These are phyloP conservation scores for Claviceps citrina DNA, from an alignment of 2,329 filamentous ascomycete species.

Conservation along the genomic window DNA sequence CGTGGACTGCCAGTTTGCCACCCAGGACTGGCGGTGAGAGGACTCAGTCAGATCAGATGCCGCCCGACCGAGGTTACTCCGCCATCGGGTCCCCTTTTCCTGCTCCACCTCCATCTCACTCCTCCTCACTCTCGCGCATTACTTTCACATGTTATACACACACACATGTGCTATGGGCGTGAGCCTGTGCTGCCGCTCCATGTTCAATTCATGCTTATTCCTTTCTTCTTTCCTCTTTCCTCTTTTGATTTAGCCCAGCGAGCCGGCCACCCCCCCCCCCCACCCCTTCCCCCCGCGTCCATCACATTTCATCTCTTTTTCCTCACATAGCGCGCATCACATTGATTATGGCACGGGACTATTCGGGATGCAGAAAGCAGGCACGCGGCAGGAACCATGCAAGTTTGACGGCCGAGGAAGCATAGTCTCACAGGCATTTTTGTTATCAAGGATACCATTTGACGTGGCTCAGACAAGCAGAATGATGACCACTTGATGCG, in stretches of 20 bases:
- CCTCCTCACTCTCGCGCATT: too few relatives aligned
- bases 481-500: neutral
- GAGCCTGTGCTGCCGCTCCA: neutral
- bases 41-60: too few relatives aligned
- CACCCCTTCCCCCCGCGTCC: too few relatives aligned
- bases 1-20: neutral
- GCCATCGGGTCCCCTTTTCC: too few relatives aligned
- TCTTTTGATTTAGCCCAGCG: neutral
- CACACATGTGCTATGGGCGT: too few relatives aligned
- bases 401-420: neutral
- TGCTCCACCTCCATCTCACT: too few relatives aligned
- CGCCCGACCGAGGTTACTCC: too few relatives aligned
- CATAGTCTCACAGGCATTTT: neutral
- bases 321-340: conserved; percentile 2
- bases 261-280: too few relatives aligned
- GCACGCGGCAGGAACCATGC: too few relatives aligned
- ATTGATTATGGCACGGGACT: neutral
- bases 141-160: too few relatives aligned
- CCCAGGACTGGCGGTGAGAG: neutral
- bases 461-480: conserved; percentile 2
- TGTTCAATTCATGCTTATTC: neutral
- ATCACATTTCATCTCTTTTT: neutral
- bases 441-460: conserved; percentile 5
- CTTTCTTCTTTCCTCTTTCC: neutral
- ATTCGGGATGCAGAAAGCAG: neutral